Percentiles rank a stretch among this genome's conserved stretches.
Evolutionary conservation across 2,329 filamentous ascomycete genomes (phyloP).

Genomic region (Nemania sp.): DNA sequence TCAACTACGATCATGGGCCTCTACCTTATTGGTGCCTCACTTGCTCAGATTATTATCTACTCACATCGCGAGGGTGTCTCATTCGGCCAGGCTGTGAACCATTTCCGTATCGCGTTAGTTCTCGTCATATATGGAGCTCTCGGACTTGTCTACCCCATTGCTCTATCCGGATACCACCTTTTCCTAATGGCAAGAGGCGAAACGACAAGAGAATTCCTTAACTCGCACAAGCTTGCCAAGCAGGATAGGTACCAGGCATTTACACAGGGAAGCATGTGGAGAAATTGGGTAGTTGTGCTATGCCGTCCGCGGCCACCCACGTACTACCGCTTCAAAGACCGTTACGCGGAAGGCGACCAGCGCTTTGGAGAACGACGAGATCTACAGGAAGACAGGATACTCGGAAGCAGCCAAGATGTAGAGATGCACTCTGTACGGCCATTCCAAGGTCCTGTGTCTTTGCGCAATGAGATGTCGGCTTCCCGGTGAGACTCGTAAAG

Average conservation of each 20-base stretch:
- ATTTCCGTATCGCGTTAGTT: constrained; percentile 84
- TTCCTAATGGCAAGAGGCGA: constrained; percentile 92
- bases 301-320: constrained; percentile 86
- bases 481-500: constrained; percentile 34
- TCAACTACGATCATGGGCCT: constrained; percentile 80
- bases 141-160: constrained; percentile 81
- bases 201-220: constrained; percentile 95
- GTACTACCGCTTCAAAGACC: constrained; percentile 86
- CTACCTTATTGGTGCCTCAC: constrained; percentile 79
- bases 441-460: constrained; percentile 66
- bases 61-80: constrained; percentile 70
- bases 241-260: constrained; percentile 93
- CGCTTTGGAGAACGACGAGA: constrained; percentile 74
- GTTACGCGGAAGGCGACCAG: constrained; percentile 84
- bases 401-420: constrained; percentile 67
- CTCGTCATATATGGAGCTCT: constrained; percentile 87
- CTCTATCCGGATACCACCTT: constrained; percentile 87
- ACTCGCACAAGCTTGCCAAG: constrained; percentile 94
- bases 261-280: constrained; percentile 78
- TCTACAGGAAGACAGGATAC: constrained; percentile 62
- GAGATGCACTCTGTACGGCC: constrained; percentile 78
- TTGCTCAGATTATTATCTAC: constrained; percentile 86
- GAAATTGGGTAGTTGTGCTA: constrained; percentile 85
- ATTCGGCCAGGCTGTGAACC: constrained; percentile 75
- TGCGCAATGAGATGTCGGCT: constrained; percentile 49